Evolutionary conservation across 225 moss, liverwort and hornwort species (phyloP).

Genomic region (Anthoceros angustus): DNA sequence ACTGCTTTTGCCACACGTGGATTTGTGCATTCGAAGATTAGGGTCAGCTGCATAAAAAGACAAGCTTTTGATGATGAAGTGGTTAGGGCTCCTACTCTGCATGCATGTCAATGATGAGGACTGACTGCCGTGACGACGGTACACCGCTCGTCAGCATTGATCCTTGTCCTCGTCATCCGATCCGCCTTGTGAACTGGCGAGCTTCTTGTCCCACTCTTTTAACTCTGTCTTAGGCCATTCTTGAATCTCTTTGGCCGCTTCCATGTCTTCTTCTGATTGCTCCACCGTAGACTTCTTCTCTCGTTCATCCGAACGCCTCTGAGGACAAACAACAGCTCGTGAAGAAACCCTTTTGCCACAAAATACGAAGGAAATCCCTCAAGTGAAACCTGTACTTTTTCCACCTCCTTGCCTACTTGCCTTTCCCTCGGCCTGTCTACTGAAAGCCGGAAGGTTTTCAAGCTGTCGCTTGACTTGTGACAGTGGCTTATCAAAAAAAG

Average conservation of each 20-base stretch:
- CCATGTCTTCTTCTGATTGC: neutral
- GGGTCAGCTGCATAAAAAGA: no score
- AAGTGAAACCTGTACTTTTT: neutral
- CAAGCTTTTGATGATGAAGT: no score
- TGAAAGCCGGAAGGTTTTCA: no score
- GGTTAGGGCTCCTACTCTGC: no score
- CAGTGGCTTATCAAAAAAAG: neutral
- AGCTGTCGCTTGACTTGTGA: neutral
- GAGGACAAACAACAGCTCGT: neutral
- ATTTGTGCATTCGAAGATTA: no score
- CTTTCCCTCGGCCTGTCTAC: no score
- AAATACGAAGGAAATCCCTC: neutral
- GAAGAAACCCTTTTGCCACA: neutral
- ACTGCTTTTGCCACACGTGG: no score
- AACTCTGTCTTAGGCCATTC: neutral
- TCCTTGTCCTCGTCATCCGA: neutral
- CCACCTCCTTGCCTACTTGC: no score
- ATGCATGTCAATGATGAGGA: no score
- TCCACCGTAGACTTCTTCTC: neutral
- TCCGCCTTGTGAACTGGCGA: neutral
- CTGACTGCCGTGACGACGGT: no score
- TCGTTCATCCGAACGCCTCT: neutral
- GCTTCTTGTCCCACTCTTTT: neutral
- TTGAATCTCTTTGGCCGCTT: neutral
- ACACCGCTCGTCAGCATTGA: no score